Evolutionary conservation across 495 filamentous ascomycete genomes (phyloP).

Genomic region (Platismatia glauca): DNA sequence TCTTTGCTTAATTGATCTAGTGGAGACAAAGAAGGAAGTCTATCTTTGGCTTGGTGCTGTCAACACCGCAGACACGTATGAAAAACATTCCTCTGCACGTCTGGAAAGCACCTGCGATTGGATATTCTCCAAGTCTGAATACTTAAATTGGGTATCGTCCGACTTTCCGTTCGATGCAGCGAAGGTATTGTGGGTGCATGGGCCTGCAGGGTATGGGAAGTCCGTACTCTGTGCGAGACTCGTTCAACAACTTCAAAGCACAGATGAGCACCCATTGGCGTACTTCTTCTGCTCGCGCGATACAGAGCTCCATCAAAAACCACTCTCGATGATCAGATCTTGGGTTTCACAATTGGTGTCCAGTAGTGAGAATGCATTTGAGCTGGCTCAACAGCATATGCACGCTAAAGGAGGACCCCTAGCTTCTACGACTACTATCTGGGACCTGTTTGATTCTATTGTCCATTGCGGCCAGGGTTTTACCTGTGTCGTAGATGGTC

Average conservation of each 20-base stretch:
- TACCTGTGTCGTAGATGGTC: conserved; percentile 20
- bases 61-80: background rate
- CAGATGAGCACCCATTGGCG: conserved; percentile 11
- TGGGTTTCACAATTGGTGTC: conserved; percentile 26
- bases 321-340: conserved; percentile 23
- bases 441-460: conserved; percentile 19
- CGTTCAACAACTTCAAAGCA: conserved; percentile 19
- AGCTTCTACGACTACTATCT: conserved; percentile 21
- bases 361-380: conserved; percentile 16
- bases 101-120: conserved; percentile 26
- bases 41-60: conserved; percentile 6
- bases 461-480: no score
- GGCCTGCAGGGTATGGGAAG: conserved; percentile 28
- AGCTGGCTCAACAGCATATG: conserved; percentile 13
- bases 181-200: conserved; percentile 27
- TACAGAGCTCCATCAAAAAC: conserved; percentile 20
- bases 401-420: conserved; percentile 19
- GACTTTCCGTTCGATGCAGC: background rate
- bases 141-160: conserved; percentile 18
- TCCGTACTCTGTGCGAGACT: conserved; percentile 27
- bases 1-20: background rate
- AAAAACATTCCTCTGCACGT: background rate
- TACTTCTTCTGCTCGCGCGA: conserved; percentile 28
- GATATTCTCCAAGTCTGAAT: conserved; percentile 22
- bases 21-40: background rate